Evolutionary conservation across 1,139 yeast species (phyloP), one percentile per base, ranked within the genome.

Genomic region (Yamadazyma membranifaciens): DNA sequence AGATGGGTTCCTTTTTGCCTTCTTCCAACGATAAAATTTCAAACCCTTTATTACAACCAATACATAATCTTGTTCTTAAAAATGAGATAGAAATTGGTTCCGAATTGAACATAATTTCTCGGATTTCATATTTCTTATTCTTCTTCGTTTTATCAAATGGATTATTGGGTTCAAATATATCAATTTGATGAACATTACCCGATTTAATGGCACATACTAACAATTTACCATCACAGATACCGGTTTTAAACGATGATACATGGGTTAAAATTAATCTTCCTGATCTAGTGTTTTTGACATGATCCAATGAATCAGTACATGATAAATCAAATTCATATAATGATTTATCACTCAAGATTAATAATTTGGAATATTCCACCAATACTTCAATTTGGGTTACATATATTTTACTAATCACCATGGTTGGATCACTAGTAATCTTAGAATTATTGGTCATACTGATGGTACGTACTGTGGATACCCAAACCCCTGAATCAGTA

Each of bases 1-100:
- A 70, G 40, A 91, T 75, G 9, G 86, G 79, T 57, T 85, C 92
- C 56, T 83, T 83, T 50, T 79, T 81, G 36, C 83, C 78, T 13
- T 85, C 83, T 55, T 88, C 95, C 50, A 91, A 75, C 13, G 88
- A 80, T 34, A 92, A 89, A 55, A 92, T 89, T 63, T 92, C 98
- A 67, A 92, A 92, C 1, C 98, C 98, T 59, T 86, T 88, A 34
- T 95, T 84, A 57, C 98, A 92, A 15, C 98, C 98, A 48, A 92
- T 86, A 68, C 98, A 91, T 46, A 92, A 68, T 55, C 85, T 86
- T 6, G 92, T 82, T 59, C 91, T 87, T 62, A 92, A 70, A 56
- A 92, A 92, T 29, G 96, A 89, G 24, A 92, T 85, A 4, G 96
- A 86, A 26, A 91, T 84, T 3, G 96, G 96, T 52, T 92, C 98